A percentile compares a stretch with the other conserved stretches of the same genome.
phyloP scores from a whole-genome alignment of 2,329 filamentous ascomycete genomes.

The Talaromyces amestolkiae region DNA sequence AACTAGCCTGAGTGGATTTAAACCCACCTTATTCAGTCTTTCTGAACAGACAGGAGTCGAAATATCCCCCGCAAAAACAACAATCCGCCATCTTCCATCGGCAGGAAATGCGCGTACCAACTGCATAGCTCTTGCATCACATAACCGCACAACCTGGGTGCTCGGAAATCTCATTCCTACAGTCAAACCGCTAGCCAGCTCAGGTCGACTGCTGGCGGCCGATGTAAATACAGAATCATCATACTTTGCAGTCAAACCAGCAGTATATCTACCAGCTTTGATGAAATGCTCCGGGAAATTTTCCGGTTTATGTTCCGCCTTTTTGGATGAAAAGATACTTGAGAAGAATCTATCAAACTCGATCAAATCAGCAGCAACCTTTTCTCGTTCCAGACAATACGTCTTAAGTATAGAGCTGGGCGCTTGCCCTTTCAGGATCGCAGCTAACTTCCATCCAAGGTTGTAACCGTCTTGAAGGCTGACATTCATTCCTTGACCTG shows the following conservation, averaged over 20 bases:
- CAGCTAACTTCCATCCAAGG: conserved; percentile 37
- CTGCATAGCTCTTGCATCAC: conserved; percentile 34
- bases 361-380: conserved; percentile 34
- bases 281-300: conserved; percentile 59
- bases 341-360: conserved; percentile 48
- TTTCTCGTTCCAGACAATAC: conserved; percentile 33
- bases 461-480: conserved; percentile 40
- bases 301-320: conserved; percentile 54
- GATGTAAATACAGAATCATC: conserved; percentile 37
- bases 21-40: not conserved
- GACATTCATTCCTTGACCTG: conserved; percentile 37
- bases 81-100: conserved; percentile 34
- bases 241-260: conserved; percentile 55
- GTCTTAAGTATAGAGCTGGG: conserved; percentile 27
- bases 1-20: not conserved
- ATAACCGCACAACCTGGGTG: conserved; percentile 52
- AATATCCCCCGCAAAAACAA: conserved; percentile 17
- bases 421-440: conserved; percentile 28
- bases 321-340: conserved; percentile 51
- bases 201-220: not conserved
- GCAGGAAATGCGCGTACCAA: conserved; percentile 37
- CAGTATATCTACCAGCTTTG: conserved; percentile 59
- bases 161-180: conserved; percentile 45
- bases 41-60: not conserved
- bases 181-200: conserved; percentile 24